Base-by-base conservation (phyloP, 2,329 filamentous ascomycete species). In the Ceratocystis cubensis region DNA sequence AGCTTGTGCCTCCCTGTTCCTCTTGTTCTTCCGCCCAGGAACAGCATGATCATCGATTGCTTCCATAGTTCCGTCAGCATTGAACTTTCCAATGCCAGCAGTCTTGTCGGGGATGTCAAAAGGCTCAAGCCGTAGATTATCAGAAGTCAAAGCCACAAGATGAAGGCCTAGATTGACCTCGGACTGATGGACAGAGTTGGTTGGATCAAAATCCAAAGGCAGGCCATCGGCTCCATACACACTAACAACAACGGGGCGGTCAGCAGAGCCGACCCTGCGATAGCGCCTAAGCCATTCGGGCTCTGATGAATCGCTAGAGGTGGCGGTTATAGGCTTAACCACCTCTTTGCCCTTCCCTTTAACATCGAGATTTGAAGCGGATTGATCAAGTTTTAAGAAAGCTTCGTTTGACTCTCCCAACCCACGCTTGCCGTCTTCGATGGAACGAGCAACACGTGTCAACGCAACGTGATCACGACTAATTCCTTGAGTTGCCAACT, bases 401-500 rank as follows among this genome's bases (percentile, higher is more conserved):
- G 17, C n/a, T 5, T n/a, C 56, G n/a, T 5, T 6, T 13, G 15
- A 15, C 3, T 17, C 25, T 15, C 22, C 8, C 45, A n/a, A 37
- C 7, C 13, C 45, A 33, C 37, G 3, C 7, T 33, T 37, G 45
- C n/a, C 41, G 20, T 33, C 30, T 59, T 61, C n/a, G 3, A 37
- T 8, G 8, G 61, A 64, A 22, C 45, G 25, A 33, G 48, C 63
- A 37, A 68, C 45, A 10, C 64, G 61, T 13, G 22, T 68, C 17
- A 68, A 41, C 8, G 57, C 50, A 25, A 57, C 61, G 33, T 57
- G 37, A 4, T 59, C 37, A 28, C n/a, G 46, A 45, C 33, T 65
- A 28, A 68, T 59, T 53, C 66, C 66, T 45, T 68, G 66, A 30
- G 66, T 53, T 44, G 64, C 63, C 33, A 68, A 50, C 66, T 68